Percentiles rank a stretch among this genome's conserved stretches.
Conservation (phyloP, 257 asterid genomes). For the Anisodus acutangulus region DNA sequence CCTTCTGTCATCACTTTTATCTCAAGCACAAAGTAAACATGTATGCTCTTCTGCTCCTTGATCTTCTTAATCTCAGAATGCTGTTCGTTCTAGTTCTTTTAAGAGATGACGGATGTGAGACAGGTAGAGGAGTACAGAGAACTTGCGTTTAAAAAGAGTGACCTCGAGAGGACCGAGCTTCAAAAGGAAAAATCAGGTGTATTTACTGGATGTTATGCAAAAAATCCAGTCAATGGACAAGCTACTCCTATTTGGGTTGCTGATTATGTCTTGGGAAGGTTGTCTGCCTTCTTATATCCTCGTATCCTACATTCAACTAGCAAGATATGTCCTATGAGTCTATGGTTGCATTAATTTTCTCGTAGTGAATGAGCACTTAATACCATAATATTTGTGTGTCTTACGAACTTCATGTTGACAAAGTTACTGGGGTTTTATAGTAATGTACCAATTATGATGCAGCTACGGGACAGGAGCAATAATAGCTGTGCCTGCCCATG, state of each 20-base stretch:
- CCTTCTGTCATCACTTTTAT: constrained; percentile 65
- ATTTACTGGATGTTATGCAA: constrained; percentile 89
- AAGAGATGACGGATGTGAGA: constrained; percentile 34
- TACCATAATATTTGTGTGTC: background rate
- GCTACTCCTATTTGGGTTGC: constrained; percentile 95
- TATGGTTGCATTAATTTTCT: constrained; percentile 7
- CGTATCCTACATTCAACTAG: constrained; percentile 10
- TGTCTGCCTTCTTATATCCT: constrained; percentile 32
- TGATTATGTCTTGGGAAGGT: constrained; percentile 98
- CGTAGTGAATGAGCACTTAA: background rate
- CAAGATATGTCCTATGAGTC: constrained; percentile 17
- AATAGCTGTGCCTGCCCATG: constrained; percentile 99
- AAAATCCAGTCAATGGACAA: constrained; percentile 83
- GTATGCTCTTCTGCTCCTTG: constrained; percentile 50
- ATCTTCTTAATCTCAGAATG: constrained; percentile 23
- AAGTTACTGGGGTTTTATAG: constrained; percentile 29
- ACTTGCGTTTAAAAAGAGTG: constrained; percentile 89
- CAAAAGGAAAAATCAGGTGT: constrained; percentile 96
- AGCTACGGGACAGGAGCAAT: constrained; percentile 99
- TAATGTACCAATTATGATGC: constrained; percentile 39
- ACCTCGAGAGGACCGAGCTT: constrained; percentile 96
- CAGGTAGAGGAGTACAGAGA: constrained; percentile 93
- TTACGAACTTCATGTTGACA: background rate
- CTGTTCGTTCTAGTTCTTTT: constrained; percentile 29
- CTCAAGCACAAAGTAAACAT: constrained; percentile 64